Base-by-base conservation (phyloP, 306 rosid genomes). In the Hippophae gyantsensis region DNA sequence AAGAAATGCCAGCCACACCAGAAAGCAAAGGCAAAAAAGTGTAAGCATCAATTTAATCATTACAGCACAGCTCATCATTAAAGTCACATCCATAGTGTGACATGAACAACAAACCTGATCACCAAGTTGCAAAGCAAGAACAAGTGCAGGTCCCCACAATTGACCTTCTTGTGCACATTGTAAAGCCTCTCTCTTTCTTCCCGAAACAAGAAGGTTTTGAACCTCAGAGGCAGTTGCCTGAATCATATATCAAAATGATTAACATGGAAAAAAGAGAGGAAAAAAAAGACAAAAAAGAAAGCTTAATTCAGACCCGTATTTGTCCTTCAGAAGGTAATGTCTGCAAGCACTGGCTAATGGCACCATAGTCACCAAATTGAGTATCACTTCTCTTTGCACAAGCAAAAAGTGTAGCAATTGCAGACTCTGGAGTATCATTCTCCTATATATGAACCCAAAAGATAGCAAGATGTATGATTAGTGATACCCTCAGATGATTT, bases 101-200 rank as follows among this genome's bases (percentile, higher is more conserved):
- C 47, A 38, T 40, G 57, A 25, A 60, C 41, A 62, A 67, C 80
- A 58, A 59, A 87, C 98, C 95, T 87, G 82, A 25, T 87, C 89
- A 27, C 98, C 95, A 68, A 92, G 95, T 74, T 85, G 95, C 55
- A 96, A 83, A 76, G 98, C 89, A 70, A 92, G 87, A 68, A 87
- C 84, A 76, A 92, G 87, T 4, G 98, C 96, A 52, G 99, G 99
- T 51, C 99, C 99, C 99, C 99, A 92, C 82, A 92, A 66, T 10
- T 92, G 99, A 68, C 99, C 96, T 69, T 80, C 95, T 72, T 85
- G 93, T 46, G 99, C 99, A 70, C 63, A 79, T 60, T 82, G 90
- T 61, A 92, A 70, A 68, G 96, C 99, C 69, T 92, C 96, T 77
- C 48, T 83, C 84, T 84, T 92, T 76, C 85, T 84, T 26, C 99